phyloP scores from a whole-genome alignment of 192 early-diverging fungal species.

The Kappamyces sp. region DNA sequence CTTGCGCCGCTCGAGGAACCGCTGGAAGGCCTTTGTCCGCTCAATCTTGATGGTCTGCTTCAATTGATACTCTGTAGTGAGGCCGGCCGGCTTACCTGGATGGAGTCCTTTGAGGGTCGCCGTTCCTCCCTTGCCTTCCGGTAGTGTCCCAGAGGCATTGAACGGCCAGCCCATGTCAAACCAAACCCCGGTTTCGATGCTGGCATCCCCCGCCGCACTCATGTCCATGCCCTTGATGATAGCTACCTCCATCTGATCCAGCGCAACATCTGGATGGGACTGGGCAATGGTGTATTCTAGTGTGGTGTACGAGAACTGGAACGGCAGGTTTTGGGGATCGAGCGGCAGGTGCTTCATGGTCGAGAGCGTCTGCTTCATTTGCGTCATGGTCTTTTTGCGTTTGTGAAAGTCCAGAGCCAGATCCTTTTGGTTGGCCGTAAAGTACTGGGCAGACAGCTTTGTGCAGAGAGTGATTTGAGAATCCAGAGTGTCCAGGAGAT shows the following conservation, averaged over 20 bases:
- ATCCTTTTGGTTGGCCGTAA: conserved; percentile 43
- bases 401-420: conserved; percentile 50
- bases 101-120: conserved; percentile 31
- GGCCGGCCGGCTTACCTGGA: conserved; percentile 42
- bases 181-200: conserved; percentile 59
- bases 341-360: conserved; percentile 28
- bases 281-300: conserved; percentile 51
- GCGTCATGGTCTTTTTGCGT: conserved; percentile 50
- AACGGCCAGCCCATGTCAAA: conserved; percentile 77
- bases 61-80: conserved; percentile 49
- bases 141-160: conserved; percentile 36
- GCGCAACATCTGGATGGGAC: conserved; percentile 45
- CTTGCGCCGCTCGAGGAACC: conserved; percentile 65
- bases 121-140: conserved; percentile 63
- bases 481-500: conserved; percentile 42
- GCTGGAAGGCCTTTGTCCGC: conserved; percentile 52
- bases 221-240: conserved; percentile 56
- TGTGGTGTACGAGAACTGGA: conserved; percentile 52
- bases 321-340: conserved; percentile 22
- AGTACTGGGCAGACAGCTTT: conserved; percentile 31
- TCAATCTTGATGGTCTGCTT: conserved; percentile 52
- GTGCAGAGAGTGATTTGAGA: conserved; percentile 52
- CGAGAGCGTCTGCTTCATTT: conserved; percentile 48
- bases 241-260: conserved; percentile 61
- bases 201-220: conserved; percentile 45